Percentiles rank a stretch among this genome's conserved stretches.
Conservation (phyloP, 2,329 filamentous ascomycete species). For the Fusarium sp. region DNA sequence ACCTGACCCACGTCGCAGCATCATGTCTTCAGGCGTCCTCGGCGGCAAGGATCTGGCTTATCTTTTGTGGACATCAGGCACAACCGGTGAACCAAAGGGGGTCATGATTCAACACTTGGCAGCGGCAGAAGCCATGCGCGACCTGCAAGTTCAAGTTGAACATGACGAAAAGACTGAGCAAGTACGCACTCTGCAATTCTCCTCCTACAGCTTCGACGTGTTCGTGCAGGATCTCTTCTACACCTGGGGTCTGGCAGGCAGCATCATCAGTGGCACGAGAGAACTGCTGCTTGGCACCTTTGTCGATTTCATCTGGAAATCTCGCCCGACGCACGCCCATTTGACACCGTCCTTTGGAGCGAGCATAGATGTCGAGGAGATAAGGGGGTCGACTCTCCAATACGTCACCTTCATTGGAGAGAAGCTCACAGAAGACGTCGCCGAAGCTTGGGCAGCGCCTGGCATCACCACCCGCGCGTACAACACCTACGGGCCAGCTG, state of each 20-base stretch:
- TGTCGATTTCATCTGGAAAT: constrained; percentile 22
- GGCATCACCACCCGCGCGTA: constrained; percentile 16
- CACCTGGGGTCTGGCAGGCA: constrained; percentile 14
- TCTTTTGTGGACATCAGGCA: constrained; percentile 23
- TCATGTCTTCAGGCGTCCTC: background rate
- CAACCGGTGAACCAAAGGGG: constrained; percentile 20
- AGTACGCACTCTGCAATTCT: constrained; percentile 16
- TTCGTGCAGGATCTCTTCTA: constrained; percentile 26
- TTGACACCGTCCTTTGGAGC: constrained; percentile 25
- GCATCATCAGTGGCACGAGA: constrained; percentile 13
- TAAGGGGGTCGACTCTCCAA: constrained; percentile 14
- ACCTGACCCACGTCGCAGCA: background rate
- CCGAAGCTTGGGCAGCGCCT: constrained; percentile 18
- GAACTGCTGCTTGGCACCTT: constrained; percentile 23
- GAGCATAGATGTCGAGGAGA: constrained; percentile 14
- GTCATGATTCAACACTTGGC: constrained; percentile 27
- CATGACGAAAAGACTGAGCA: constrained; percentile 11
- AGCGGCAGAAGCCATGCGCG: constrained; percentile 15
- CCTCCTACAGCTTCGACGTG: constrained; percentile 26
- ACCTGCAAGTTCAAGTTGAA: constrained; percentile 21
- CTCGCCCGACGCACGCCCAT: constrained; percentile 18
- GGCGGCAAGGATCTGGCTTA: constrained; percentile 6
- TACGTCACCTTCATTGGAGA: constrained; percentile 24
- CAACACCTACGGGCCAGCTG: constrained; percentile 17
- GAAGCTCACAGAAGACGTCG: constrained; percentile 24